Conservation (phyloP, 2,329 filamentous ascomycete genomes). For the Exophiala sideris region DNA sequence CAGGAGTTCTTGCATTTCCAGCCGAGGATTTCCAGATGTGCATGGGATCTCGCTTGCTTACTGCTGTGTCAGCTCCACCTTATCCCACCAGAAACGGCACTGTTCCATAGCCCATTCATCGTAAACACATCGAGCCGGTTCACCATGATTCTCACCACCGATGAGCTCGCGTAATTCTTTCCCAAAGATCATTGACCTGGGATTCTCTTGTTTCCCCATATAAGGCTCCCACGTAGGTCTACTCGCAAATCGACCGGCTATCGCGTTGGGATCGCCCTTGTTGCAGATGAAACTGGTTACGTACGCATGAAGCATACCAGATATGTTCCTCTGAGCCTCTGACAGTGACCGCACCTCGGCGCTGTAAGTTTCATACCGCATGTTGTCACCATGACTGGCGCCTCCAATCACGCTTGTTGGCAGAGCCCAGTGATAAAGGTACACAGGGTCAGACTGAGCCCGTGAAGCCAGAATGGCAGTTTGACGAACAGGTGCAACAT, state of each 20-base stretch:
- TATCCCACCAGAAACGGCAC: constrained; percentile 25
- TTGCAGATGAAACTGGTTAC: constrained; percentile 47
- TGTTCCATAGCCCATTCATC: constrained; percentile 51
- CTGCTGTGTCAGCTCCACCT: constrained; percentile 3
- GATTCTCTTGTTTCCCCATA: constrained; percentile 9
- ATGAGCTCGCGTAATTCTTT: constrained; percentile 49
- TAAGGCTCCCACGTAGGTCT: constrained; percentile 41
- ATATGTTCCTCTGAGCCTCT: constrained; percentile 40
- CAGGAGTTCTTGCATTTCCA: too few relatives aligned
- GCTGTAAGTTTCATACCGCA: constrained; percentile 47
- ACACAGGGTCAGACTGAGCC: constrained; percentile 36
- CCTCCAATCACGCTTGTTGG: constrained; percentile 43
- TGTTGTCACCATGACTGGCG: constrained; percentile 50
- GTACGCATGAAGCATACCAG: constrained; percentile 46
- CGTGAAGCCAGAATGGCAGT: constrained; percentile 35
- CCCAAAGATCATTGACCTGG: constrained; percentile 45
- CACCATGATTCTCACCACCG: constrained; percentile 34
- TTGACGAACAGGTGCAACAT: constrained; percentile 48
- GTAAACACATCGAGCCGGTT: constrained; percentile 48
- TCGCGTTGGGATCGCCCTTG: constrained; percentile 44
- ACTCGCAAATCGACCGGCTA: constrained; percentile 20
- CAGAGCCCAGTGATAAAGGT: constrained; percentile 55
- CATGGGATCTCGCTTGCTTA: too few relatives aligned
- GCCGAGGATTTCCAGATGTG: too few relatives aligned
- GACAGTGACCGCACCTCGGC: constrained; percentile 36